These are phyloP conservation scores for Talaromyces marneffei DNA, from an alignment of 2,329 filamentous ascomycete genomes.

Conservation along the genomic window DNA sequence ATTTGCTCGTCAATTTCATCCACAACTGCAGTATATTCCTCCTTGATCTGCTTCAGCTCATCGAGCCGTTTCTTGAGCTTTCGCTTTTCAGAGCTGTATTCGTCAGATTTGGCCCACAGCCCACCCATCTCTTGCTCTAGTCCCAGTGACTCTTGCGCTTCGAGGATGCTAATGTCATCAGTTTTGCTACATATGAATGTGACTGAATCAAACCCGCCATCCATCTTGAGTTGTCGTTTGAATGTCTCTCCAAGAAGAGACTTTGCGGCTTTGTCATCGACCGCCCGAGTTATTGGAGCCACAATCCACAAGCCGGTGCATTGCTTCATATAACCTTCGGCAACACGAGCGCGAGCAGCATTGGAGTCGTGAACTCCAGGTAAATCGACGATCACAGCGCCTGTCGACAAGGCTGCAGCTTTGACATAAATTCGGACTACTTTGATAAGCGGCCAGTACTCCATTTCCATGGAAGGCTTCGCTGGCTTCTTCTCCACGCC, in stretches of 20 bases:
- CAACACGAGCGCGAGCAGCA: constrained; percentile 53
- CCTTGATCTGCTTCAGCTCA: constrained; percentile 48
- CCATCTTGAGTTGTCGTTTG: constrained; percentile 55
- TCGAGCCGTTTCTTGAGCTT: constrained; percentile 62
- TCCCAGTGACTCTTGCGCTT: constrained; percentile 39
- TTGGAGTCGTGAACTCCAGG: constrained; percentile 58
- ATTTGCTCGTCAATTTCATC: constrained; percentile 34
- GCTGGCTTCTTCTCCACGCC: constrained; percentile 20
- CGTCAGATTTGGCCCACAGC: constrained; percentile 17
- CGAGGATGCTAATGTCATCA: constrained; percentile 52
- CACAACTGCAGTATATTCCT: constrained; percentile 36
- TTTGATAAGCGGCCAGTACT: constrained; percentile 40
- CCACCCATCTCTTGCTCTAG: constrained; percentile 31
- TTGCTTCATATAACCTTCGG: constrained; percentile 54
- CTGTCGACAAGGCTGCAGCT: constrained; percentile 47
- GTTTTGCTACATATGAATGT: constrained; percentile 61
- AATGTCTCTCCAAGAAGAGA: constrained; percentile 52
- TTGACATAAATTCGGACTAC: constrained; percentile 47
- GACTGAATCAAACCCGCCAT: constrained; percentile 49
- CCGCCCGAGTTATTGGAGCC: constrained; percentile 55
- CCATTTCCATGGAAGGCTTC: constrained; percentile 29
- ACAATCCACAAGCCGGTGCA: constrained; percentile 58
- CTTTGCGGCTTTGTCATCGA: constrained; percentile 56
- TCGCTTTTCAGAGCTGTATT: constrained; percentile 11
- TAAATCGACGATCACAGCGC: constrained; percentile 53